Conservation (phyloP, 2,329 filamentous ascomycete species). For the Aspergillus hiratsukae region DNA sequence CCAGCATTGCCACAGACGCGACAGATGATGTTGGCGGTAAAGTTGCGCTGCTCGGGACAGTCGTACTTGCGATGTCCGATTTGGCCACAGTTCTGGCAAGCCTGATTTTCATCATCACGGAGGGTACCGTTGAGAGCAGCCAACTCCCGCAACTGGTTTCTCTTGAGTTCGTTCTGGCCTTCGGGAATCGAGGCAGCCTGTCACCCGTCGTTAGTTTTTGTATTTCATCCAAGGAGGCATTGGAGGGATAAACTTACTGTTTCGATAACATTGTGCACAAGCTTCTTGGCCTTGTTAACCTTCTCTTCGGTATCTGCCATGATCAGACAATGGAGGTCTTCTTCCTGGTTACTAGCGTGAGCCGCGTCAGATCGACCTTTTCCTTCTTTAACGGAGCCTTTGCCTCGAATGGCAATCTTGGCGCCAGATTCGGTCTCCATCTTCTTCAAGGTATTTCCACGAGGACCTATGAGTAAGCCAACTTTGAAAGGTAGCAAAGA, state of each 20-base stretch:
- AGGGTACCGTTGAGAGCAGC: constrained; percentile 97
- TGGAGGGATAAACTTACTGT: constrained; percentile 62
- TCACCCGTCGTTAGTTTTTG: constrained; percentile 24
- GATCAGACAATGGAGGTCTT: constrained; percentile 97
- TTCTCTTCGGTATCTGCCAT: constrained; percentile 99
- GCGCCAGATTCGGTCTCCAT: constrained; percentile 97
- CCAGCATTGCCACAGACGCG: constrained; percentile 96
- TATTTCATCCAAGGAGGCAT: neutral
- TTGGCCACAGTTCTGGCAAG: constrained; percentile 97
- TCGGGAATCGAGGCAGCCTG: constrained; percentile 97
- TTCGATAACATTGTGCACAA: constrained; percentile 98
- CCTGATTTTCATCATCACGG: constrained; percentile 98
- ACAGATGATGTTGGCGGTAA: constrained; percentile 98
- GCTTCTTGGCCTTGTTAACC: constrained; percentile 97
- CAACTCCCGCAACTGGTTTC: constrained; percentile 95
- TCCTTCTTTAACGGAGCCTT: constrained; percentile 99
- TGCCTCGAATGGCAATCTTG: constrained; percentile 99
- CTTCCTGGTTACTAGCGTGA: constrained; percentile 99
- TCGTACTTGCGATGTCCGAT: constrained; percentile 99
- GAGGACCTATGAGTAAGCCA: constrained; percentile 98
- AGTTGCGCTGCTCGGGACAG: constrained; percentile 95
- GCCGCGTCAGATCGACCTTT: constrained; percentile 98
- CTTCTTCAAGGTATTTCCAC: constrained; percentile 99
- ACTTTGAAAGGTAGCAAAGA: constrained; percentile 74
- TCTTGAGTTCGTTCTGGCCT: constrained; percentile 97